Evolutionary conservation across 1,284 basidiomycete genomes (phyloP).

Genomic region (Malassezia arunalokei): DNA sequence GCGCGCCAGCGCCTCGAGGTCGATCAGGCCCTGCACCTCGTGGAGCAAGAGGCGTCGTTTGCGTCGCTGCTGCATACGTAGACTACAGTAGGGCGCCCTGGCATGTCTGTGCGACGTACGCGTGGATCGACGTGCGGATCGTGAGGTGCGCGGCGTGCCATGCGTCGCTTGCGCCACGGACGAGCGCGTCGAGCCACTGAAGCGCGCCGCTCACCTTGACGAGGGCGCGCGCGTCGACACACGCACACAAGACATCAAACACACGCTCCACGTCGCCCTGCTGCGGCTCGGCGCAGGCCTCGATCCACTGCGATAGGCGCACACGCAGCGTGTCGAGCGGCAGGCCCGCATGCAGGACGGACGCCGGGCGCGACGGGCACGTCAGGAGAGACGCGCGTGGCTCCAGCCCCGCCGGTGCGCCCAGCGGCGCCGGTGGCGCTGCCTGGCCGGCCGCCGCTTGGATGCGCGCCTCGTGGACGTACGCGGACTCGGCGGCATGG

Average conservation of each 20-base stretch:
- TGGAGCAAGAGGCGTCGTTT: conserved; percentile 67
- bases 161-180: background rate
- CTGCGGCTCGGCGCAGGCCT: conserved; percentile 20
- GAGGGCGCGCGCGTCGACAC: conserved; percentile 2
- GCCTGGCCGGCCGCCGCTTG: conserved; percentile 2
- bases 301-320: conserved; percentile 22
- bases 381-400: conserved; percentile 14
- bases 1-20: conserved; percentile 79
- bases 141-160: background rate
- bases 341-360: background rate
- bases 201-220: conserved; percentile 3
- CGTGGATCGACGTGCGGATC: background rate
- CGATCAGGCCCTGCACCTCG: conserved; percentile 80
- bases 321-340: conserved; percentile 3
- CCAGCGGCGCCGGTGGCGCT: background rate
- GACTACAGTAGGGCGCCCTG: background rate
- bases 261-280: conserved; percentile 25
- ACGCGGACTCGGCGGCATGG: conserved; percentile 19
- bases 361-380: background rate
- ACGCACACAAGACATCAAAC: conserved; percentile 3
- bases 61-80: conserved; percentile 46
- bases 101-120: background rate
- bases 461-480: conserved; percentile 9
- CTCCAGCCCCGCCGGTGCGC: background rate
- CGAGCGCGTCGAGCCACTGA: background rate